A percentile compares a stretch with the other conserved stretches of the same genome.
phyloP scores from a whole-genome alignment of 495 filamentous ascomycete genomes.

The Podospora conica region DNA sequence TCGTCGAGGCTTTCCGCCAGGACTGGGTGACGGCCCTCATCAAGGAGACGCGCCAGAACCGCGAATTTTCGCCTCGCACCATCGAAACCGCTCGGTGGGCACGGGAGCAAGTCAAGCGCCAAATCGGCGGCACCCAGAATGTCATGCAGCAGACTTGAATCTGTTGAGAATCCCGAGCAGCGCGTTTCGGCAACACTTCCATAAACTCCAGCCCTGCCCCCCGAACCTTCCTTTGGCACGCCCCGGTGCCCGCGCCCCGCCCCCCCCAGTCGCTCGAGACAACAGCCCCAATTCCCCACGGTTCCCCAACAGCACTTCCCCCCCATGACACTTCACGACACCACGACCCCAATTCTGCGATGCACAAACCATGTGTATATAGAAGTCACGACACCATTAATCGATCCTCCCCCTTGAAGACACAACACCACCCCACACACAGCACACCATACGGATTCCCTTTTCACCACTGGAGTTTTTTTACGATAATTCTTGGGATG shows the following conservation, averaged over 20 bases:
- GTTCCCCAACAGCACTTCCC: constrained; percentile 12
- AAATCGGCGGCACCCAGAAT: constrained; percentile 52
- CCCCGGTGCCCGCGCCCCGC: constrained; percentile 2
- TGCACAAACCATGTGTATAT: constrained; percentile 33
- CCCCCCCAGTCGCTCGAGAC: constrained; percentile 10
- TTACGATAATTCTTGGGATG: constrained; percentile 16
- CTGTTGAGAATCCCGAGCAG: constrained; percentile 4
- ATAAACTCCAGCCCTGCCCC: background rate
- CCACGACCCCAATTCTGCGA: constrained; percentile 19
- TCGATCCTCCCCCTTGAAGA: constrained; percentile 21
- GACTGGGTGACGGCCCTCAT: constrained; percentile 87
- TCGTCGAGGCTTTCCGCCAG: constrained; percentile 71
- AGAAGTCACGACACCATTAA: constrained; percentile 23
- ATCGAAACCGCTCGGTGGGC: constrained; percentile 96
- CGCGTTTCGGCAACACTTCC: constrained; percentile 2
- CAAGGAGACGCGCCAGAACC: constrained; percentile 78
- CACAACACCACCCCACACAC: constrained; percentile 8
- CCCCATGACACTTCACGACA: constrained; percentile 23
- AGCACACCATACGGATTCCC: constrained; percentile 19
- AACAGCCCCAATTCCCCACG: constrained; percentile 11
- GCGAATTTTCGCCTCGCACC: constrained; percentile 74
- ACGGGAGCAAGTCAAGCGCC: constrained; percentile 92
- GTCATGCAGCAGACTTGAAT: constrained; percentile 44
- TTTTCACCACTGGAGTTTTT: constrained; percentile 2
- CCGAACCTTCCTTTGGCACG: background rate